phyloP scores from a whole-genome alignment of 2,329 filamentous ascomycete species.

The Fusarium lyarnte region DNA sequence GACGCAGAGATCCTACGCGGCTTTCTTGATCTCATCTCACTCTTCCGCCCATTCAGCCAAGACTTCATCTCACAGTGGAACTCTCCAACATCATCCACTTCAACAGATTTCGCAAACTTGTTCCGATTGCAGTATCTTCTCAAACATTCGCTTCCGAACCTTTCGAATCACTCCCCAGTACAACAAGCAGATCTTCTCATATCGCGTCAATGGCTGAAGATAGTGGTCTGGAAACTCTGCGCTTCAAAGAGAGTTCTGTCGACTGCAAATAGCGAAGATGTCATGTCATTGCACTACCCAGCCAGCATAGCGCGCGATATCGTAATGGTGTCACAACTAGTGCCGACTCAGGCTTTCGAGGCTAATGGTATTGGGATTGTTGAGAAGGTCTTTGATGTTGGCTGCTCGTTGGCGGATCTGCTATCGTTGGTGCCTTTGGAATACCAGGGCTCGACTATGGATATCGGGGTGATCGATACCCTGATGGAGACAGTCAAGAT shows the following conservation, averaged over 20 bases:
- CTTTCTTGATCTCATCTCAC: constrained; percentile 45
- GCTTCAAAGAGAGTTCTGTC: constrained; percentile 36
- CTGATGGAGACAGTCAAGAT: constrained; percentile 25
- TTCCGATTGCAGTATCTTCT: constrained; percentile 21
- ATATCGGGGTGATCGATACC: constrained; percentile 16
- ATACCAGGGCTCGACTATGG: neutral
- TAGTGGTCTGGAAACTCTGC: constrained; percentile 43
- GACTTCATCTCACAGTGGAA: constrained; percentile 46
- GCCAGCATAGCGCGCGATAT: constrained; percentile 40
- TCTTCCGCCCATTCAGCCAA: constrained; percentile 42
- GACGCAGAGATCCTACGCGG: constrained; percentile 45
- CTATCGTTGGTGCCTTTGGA: neutral
- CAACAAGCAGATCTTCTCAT: constrained; percentile 43
- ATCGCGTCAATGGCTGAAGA: constrained; percentile 43
- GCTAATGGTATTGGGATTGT: constrained; percentile 48
- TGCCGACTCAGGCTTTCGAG: constrained; percentile 43
- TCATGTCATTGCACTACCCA: constrained; percentile 43
- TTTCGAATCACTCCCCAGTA: constrained; percentile 20
- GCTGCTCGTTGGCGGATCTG: constrained; percentile 45
- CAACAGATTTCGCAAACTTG: neutral
- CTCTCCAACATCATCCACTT: neutral
- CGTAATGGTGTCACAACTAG: constrained; percentile 31
- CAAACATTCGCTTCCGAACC: constrained; percentile 1
- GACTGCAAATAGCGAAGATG: constrained; percentile 19
- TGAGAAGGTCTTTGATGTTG: constrained; percentile 49